phyloP scores from a whole-genome alignment of 768 basidiomycete genomes.

The Termitomyces sp. region DNA sequence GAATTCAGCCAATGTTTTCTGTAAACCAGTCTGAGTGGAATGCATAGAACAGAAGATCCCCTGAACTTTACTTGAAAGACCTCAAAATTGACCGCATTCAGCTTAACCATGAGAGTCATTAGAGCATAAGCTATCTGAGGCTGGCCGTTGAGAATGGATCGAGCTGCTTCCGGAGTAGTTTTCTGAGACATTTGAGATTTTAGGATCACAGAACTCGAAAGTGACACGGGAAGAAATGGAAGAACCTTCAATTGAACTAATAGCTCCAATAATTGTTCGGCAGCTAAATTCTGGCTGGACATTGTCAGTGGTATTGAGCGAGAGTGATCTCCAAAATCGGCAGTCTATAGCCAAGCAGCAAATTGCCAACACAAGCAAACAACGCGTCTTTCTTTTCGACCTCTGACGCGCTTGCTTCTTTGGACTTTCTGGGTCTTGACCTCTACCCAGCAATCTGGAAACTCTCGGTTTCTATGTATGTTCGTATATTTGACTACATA shows the following conservation, averaged over 20 bases:
- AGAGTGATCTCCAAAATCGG: neutral
- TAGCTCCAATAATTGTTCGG: conserved; percentile 71
- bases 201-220: neutral
- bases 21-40: neutral
- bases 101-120: conserved; percentile 71
- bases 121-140: conserved; percentile 76
- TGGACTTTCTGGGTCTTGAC: too few relatives aligned
- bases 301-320: conserved; percentile 25
- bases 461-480: too few relatives aligned
- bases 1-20: conserved; percentile 64
- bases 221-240: neutral
- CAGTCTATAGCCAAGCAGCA: neutral
- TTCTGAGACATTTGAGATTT: conserved; percentile 37
- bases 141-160: conserved; percentile 62
- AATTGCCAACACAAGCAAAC: conserved; percentile 1
- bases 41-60: neutral
- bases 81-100: conserved; percentile 69
- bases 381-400: conserved; percentile 5
- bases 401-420: too few relatives aligned
- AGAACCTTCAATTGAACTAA: conserved; percentile 66
- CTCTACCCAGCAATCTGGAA: too few relatives aligned
- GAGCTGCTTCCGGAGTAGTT: conserved; percentile 68
- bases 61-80: conserved; percentile 57
- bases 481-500: too few relatives aligned
- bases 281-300: conserved; percentile 46